Conservation (phyloP, 805 yeast species). For the Cyberlindnera suaveolens region DNA sequence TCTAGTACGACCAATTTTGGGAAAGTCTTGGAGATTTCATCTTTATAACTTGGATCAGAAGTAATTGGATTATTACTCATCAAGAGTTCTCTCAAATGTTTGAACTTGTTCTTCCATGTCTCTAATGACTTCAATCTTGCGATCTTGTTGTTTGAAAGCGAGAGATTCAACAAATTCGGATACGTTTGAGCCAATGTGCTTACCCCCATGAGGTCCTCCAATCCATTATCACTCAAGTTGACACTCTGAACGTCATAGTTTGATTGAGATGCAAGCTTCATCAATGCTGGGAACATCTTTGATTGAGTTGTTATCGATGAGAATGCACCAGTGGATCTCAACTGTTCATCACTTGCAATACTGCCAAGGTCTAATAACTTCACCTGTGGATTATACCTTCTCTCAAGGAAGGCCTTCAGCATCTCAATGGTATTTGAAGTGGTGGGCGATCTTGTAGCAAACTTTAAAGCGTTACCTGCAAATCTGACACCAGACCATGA, state of each 20-base stretch:
- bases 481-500: conserved; percentile 74
- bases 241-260: conserved; percentile 54
- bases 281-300: conserved; percentile 84
- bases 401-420: conserved; percentile 51
- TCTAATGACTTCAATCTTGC: conserved; percentile 55
- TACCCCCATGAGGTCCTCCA: conserved; percentile 55
- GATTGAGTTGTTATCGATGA: conserved; percentile 54
- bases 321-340: conserved; percentile 59
- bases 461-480: conserved; percentile 63
- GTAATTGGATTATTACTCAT: conserved; percentile 71
- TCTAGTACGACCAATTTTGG: conserved; percentile 79
- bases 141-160: conserved; percentile 73
- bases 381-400: conserved; percentile 59
- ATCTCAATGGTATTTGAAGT: conserved; percentile 51
- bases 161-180: conserved; percentile 72
- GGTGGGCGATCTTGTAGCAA: conserved; percentile 26
- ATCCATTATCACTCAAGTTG: conserved; percentile 58
- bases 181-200: conserved; percentile 64
- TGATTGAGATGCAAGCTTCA: conserved; percentile 68
- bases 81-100: conserved; percentile 67
- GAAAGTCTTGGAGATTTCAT: conserved; percentile 63
- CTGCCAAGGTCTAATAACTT: conserved; percentile 65
- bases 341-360: conserved; percentile 56
- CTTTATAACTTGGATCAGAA: conserved; percentile 39
- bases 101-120: conserved; percentile 71